phyloP scores from a whole-genome alignment of 2,329 filamentous ascomycete genomes.

The Colletotrichum falcatum region DNA sequence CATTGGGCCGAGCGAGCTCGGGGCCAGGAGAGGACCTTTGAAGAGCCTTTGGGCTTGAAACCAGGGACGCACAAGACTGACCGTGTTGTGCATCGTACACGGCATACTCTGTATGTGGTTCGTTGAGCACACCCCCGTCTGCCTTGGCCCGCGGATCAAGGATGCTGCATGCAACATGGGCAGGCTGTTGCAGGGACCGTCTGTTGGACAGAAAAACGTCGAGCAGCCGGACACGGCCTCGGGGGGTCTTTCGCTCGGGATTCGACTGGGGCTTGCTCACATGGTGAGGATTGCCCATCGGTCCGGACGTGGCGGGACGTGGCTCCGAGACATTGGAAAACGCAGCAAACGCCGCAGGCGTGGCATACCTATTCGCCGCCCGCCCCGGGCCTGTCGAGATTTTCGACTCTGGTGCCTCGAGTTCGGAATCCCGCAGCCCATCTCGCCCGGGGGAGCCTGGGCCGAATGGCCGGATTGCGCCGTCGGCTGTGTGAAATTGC shows the following conservation, averaged over 20 bases:
- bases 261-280: background rate
- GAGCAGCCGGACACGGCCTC: background rate
- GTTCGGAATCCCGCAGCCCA: slow-evolving; percentile 6
- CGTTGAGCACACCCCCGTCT: background rate
- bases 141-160: background rate
- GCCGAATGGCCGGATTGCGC: slow-evolving; percentile 17
- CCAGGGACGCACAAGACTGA: slow-evolving; percentile 12
- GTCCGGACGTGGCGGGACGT: background rate
- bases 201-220: too few relatives aligned
- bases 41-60: slow-evolving; percentile 26
- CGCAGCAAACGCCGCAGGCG: too few relatives aligned
- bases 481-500: slow-evolving; percentile 34
- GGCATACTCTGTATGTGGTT: too few relatives aligned
- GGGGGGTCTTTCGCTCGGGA: background rate
- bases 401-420: background rate
- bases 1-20: too few relatives aligned
- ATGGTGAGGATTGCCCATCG: background rate
- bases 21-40: background rate
- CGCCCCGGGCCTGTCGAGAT: background rate
- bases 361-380: background rate
- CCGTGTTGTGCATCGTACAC: too few relatives aligned
- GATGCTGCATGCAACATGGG: slow-evolving; percentile 21
- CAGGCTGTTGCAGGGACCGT: slow-evolving; percentile 1
- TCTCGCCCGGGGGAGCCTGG: background rate
- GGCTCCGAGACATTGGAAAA: background rate